phyloP scores from a whole-genome alignment of 345 rosid species.

The Euphorbia tirucalli region DNA sequence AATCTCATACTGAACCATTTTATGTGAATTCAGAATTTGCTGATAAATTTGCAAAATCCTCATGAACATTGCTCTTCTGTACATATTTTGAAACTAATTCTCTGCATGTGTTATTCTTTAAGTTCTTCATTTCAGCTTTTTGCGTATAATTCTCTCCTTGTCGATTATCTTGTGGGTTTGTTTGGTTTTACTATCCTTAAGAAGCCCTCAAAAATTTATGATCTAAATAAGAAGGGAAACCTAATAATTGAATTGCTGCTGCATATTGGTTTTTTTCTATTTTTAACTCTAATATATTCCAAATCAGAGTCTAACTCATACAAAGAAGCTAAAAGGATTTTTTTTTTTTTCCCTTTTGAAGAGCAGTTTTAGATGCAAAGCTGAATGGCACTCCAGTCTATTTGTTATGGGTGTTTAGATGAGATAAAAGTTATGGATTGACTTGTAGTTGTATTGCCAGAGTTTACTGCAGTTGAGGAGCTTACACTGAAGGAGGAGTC shows the following conservation, averaged over 20 bases:
- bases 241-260: not conserved
- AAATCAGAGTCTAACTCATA: not conserved
- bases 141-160: not conserved
- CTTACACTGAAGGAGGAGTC: slow-evolving; percentile 51
- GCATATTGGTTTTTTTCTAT: too few species aligned
- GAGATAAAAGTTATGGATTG: slow-evolving; percentile 8
- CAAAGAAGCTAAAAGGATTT: not conserved
- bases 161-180: not conserved
- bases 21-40: not conserved
- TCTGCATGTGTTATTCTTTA: not conserved
- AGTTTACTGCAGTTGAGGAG: slow-evolving; percentile 40
- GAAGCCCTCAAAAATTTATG: not conserved
- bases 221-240: not conserved
- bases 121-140: not conserved
- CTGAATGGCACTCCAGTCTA: not conserved
- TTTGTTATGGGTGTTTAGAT: not conserved
- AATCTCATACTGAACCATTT: not conserved
- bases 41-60: too few species aligned
- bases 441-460: slow-evolving; percentile 29
- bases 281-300: not conserved
- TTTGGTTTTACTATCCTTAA: not conserved
- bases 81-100: not conserved
- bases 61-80: not conserved
- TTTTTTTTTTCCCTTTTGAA: not conserved
- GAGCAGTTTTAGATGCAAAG: slow-evolving; percentile 1